Conservation (phyloP, 2,329 filamentous ascomycete species). For the Raffaelea arxii region DNA sequence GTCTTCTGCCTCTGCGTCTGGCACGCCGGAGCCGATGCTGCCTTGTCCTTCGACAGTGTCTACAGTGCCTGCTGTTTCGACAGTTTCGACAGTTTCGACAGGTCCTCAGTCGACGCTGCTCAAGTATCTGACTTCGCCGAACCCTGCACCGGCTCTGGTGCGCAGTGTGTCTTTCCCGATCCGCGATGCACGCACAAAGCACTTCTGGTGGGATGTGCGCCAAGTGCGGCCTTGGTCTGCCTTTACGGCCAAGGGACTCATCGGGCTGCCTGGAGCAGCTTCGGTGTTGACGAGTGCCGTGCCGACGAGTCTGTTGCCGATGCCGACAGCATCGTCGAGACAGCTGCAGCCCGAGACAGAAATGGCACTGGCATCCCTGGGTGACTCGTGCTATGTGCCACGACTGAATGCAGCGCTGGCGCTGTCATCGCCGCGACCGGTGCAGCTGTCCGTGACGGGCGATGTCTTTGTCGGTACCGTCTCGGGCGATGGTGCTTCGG, state of each 20-base stretch:
- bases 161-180: constrained; percentile 63
- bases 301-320: constrained; percentile 49
- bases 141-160: constrained; percentile 74
- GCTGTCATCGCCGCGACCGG: constrained; percentile 60
- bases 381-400: constrained; percentile 68
- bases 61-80: constrained; percentile 67
- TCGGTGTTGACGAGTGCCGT: constrained; percentile 64
- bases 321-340: constrained; percentile 32
- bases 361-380: constrained; percentile 62
- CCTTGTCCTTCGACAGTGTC: too few relatives aligned
- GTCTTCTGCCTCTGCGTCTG: constrained; percentile 14
- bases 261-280: constrained; percentile 61
- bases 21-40: constrained; percentile 25
- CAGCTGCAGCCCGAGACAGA: constrained; percentile 69
- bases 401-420: constrained; percentile 80
- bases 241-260: constrained; percentile 66
- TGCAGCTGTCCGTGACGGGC: constrained; percentile 28
- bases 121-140: constrained; percentile 67
- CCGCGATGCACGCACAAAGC: constrained; percentile 59
- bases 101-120: constrained; percentile 62
- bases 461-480: constrained; percentile 55
- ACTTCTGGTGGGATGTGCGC: constrained; percentile 95
- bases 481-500: constrained; percentile 45
- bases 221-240: constrained; percentile 75
- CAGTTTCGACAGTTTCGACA: constrained; percentile 67